Percentiles rank a stretch among this genome's conserved stretches.
phyloP scores from a whole-genome alignment of 345 rosid genomes.

The Cardiospermum halicacabum region DNA sequence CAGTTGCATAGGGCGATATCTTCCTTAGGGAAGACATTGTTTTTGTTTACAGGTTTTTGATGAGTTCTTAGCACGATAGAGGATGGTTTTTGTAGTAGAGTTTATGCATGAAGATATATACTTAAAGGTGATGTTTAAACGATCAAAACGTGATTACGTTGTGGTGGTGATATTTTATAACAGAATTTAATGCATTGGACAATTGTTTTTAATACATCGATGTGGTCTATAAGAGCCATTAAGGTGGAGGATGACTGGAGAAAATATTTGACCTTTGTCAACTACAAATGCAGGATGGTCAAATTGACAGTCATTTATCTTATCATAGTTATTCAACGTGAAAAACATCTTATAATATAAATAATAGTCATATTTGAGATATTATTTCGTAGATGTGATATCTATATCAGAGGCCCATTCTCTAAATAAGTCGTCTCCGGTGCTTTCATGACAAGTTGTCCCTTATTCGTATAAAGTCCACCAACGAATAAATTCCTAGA shows the following conservation, averaged over 20 bases:
- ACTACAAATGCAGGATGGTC: no score
- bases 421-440: no score
- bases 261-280: not conserved
- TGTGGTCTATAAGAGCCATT: not conserved
- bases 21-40: not conserved
- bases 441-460: no score
- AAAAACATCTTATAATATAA: no score
- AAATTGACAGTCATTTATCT: no score
- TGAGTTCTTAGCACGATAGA: not conserved
- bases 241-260: not conserved
- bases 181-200: not conserved
- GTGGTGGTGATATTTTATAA: not conserved
- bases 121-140: not conserved
- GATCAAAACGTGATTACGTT: not conserved
- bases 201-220: not conserved
- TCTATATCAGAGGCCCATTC: no score
- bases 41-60: not conserved
- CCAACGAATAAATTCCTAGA: no score
- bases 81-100: not conserved
- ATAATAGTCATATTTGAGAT: no score
- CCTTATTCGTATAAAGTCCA: no score
- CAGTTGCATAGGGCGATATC: slow-evolving; percentile 9
- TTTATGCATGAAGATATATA: not conserved
- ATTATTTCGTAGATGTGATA: no score
- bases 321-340: no score